phyloP scores from a whole-genome alignment of 1,284 basidiomycete species.

The Trichosporon sp. region DNA sequence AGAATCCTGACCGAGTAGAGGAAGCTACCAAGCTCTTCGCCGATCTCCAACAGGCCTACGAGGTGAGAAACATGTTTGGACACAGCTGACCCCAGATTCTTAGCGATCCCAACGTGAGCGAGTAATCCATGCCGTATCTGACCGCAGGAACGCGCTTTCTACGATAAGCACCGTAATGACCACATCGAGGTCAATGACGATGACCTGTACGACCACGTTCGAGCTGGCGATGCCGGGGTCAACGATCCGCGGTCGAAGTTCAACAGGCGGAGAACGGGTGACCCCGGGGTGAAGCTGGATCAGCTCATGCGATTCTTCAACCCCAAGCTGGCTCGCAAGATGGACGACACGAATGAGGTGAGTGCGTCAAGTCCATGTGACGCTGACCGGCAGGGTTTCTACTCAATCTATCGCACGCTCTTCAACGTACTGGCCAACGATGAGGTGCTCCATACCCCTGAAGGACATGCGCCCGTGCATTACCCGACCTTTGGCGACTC shows the following conservation, averaged over 20 bases:
- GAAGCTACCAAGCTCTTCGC: constrained; percentile 85
- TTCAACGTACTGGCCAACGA: constrained; percentile 80
- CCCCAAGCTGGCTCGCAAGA: constrained; percentile 63
- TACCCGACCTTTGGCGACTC: constrained; percentile 82
- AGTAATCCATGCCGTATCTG: not conserved
- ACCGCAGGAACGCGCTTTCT: constrained; percentile 89
- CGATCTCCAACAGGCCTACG: constrained; percentile 86
- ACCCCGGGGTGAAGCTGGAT: constrained; percentile 69
- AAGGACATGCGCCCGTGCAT: constrained; percentile 47
- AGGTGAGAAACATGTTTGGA: constrained; percentile 53
- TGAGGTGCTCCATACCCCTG: constrained; percentile 60
- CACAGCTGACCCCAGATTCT: constrained; percentile 56
- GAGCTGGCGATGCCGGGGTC: constrained; percentile 55
- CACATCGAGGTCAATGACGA: constrained; percentile 76
- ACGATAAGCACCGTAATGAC: constrained; percentile 90
- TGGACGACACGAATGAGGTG: constrained; percentile 67
- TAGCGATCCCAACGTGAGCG: constrained; percentile 79
- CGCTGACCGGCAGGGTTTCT: constrained; percentile 66
- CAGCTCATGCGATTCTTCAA: constrained; percentile 86
- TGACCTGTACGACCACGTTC: constrained; percentile 77
- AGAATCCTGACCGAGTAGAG: constrained; percentile 74
- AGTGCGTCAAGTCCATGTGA: constrained; percentile 21
- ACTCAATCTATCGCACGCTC: constrained; percentile 79
- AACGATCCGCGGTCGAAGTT: constrained; percentile 50
- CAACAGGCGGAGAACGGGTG: constrained; percentile 58